Evolutionary conservation across 192 early-diverging fungal species (phyloP).

Genomic region (Coemansia sp.): DNA sequence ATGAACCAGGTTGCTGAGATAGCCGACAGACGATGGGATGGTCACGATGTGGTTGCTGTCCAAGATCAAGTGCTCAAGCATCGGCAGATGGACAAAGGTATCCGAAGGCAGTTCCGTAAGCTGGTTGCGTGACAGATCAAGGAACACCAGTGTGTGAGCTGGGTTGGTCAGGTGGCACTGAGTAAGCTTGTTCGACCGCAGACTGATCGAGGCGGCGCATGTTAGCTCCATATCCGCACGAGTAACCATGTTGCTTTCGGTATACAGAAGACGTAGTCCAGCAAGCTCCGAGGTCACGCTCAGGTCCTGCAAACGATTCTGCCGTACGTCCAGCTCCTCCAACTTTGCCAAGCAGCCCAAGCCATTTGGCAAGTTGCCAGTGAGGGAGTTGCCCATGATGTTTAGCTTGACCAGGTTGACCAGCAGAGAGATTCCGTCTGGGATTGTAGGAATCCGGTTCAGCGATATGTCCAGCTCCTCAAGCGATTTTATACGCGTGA

Average conservation of each 20-base stretch:
- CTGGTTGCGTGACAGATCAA: constrained; percentile 70
- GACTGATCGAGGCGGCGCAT: constrained; percentile 58
- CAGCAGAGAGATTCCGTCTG: constrained; percentile 72
- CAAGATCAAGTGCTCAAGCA: constrained; percentile 62
- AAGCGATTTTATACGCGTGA: constrained; percentile 64
- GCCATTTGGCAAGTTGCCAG: constrained; percentile 66
- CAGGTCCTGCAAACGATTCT: constrained; percentile 76
- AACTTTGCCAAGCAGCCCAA: constrained; percentile 64
- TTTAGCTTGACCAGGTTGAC: constrained; percentile 60
- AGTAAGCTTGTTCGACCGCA: constrained; percentile 72
- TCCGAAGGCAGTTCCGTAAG: constrained; percentile 65
- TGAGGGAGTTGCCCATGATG: constrained; percentile 77
- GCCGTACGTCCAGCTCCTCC: constrained; percentile 76
- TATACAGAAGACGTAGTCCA: constrained; percentile 63
- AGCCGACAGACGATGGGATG: constrained; percentile 65
- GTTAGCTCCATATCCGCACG: constrained; percentile 63
- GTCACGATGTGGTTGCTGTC: constrained; percentile 73
- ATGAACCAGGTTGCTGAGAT: constrained; percentile 54
- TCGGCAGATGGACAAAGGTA: constrained; percentile 61
- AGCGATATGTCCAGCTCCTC: constrained; percentile 79
- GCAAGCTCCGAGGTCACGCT: constrained; percentile 60
- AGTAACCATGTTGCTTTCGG: constrained; percentile 74
- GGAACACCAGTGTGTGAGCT: constrained; percentile 43
- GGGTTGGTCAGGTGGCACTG: constrained; percentile 61
- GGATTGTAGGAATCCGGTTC: constrained; percentile 76